Conservation (phyloP, 257 asterid species). For the Jasminum sambac region DNA sequence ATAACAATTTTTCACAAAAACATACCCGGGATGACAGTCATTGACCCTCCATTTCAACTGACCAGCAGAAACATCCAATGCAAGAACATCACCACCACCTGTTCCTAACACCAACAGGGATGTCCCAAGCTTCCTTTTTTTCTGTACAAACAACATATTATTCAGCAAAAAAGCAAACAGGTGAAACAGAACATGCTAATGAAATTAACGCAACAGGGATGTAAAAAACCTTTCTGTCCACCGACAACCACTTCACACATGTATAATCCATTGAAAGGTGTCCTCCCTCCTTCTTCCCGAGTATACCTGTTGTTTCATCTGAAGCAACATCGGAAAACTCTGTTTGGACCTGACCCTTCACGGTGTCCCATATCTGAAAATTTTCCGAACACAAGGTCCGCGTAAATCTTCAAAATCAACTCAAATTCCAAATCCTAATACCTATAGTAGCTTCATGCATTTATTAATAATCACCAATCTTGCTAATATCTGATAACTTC, state of each 20-base stretch:
- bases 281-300: constrained; percentile 58
- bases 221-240: constrained; percentile 59
- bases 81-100: constrained; percentile 88
- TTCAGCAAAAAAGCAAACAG: constrained; percentile 3
- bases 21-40: constrained; percentile 95
- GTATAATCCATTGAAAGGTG: constrained; percentile 92
- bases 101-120: constrained; percentile 84
- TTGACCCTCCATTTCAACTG: constrained; percentile 83
- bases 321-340: constrained; percentile 80
- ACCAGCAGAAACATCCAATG: constrained; percentile 84
- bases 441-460: neutral
- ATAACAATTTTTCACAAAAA: neutral
- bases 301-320: constrained; percentile 37
- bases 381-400: constrained; percentile 22
- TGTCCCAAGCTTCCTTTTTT: constrained; percentile 81
- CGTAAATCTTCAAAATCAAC: neutral
- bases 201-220: neutral
- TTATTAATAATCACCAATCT: neutral
- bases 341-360: constrained; percentile 81
- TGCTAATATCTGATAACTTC: neutral
- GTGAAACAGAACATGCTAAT: neutral
- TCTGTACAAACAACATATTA: constrained; percentile 37
- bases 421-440: neutral
- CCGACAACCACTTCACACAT: constrained; percentile 88
- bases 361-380: constrained; percentile 91